Evolutionary conservation across 176 grass and related monocot species (phyloP).

Genomic region (Carex pumila): DNA sequence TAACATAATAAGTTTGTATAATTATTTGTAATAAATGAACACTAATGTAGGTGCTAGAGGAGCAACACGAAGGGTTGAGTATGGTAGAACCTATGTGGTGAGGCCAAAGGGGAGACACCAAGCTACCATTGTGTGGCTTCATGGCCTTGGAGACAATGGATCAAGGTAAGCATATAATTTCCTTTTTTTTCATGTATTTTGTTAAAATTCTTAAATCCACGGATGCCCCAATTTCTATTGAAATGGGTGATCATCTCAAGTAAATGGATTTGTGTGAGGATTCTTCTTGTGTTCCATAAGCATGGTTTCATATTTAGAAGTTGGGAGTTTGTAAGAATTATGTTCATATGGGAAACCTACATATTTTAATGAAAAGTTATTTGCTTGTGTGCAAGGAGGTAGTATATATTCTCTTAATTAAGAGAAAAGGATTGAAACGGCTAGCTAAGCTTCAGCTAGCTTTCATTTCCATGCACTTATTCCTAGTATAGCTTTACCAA

Average conservation of each 20-base stretch:
- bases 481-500: conserved; percentile 65
- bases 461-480: conserved; percentile 66
- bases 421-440: conserved; percentile 31
- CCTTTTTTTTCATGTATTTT: background rate
- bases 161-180: conserved; percentile 37
- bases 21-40: background rate
- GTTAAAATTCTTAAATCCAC: background rate
- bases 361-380: background rate
- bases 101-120: conserved; percentile 88
- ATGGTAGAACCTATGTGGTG: conserved; percentile 86
- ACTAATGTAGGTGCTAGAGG: conserved; percentile 42
- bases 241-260: background rate
- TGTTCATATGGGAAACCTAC: background rate
- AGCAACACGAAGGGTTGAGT: conserved; percentile 41
- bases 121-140: conserved; percentile 94
- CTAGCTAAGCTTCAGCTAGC: conserved; percentile 5
- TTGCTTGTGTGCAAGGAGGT: conserved; percentile 12
- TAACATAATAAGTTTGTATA: background rate
- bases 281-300: background rate
- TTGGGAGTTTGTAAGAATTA: background rate
- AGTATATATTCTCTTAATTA: conserved; percentile 29
- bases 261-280: background rate
- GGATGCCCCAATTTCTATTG: background rate
- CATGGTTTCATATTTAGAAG: background rate
- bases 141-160: conserved; percentile 89